Percentiles rank a stretch among this genome's conserved stretches.
These are phyloP conservation scores for Syncephalastrum contaminatum DNA, from an alignment of 371 early-diverging fungal species.

Conservation along the genomic window DNA sequence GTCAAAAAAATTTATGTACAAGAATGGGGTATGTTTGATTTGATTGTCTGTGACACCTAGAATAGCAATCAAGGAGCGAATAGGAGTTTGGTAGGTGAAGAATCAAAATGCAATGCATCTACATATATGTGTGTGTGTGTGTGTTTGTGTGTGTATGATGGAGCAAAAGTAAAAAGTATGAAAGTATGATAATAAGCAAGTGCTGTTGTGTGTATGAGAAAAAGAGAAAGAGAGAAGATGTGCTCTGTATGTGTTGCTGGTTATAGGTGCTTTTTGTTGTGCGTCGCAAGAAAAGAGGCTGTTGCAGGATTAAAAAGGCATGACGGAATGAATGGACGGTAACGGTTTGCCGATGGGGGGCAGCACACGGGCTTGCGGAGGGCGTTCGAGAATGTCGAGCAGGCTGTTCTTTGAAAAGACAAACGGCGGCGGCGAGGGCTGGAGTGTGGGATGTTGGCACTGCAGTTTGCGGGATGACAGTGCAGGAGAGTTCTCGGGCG, in stretches of 20 bases:
- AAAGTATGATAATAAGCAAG: constrained; percentile 2
- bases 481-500: constrained; percentile 43
- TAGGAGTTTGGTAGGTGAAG: no score
- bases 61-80: no score
- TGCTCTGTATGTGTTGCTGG: no score
- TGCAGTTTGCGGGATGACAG: constrained; percentile 23
- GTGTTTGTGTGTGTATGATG: constrained; percentile 6
- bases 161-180: constrained; percentile 1
- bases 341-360: constrained; percentile 36
- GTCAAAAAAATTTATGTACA: no score
- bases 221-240: constrained; percentile 1
- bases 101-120: constrained; percentile 1
- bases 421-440: constrained; percentile 16
- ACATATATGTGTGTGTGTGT: background rate
- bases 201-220: constrained; percentile 5
- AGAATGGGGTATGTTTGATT: no score
- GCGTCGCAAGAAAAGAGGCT: constrained; percentile 1
- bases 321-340: constrained; percentile 32
- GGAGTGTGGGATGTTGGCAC: constrained; percentile 27
- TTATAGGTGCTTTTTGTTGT: no score
- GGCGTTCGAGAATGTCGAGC: constrained; percentile 39
- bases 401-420: constrained; percentile 19
- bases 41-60: no score
- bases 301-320: constrained; percentile 22
- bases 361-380: constrained; percentile 49